phyloP scores from a whole-genome alignment of 2,329 filamentous ascomycete species.

The Phaeoacremonium minimum region DNA sequence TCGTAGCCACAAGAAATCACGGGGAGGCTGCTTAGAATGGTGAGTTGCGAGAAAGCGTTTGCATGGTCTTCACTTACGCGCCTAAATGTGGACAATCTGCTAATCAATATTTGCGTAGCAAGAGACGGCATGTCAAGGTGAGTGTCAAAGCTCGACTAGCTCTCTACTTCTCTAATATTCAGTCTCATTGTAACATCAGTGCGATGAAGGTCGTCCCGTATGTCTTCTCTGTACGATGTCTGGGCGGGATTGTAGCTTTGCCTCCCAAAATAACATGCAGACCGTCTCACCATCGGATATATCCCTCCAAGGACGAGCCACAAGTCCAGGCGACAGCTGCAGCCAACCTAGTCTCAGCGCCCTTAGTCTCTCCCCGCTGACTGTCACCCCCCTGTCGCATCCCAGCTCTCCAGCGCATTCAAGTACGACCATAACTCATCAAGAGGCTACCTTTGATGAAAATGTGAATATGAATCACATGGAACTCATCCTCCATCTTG shows the following conservation, averaged over 20 bases:
- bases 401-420: not conserved
- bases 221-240: not conserved
- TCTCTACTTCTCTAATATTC: not conserved
- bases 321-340: not conserved
- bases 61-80: not conserved
- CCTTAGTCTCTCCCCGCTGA: not conserved
- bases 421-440: not conserved
- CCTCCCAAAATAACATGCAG: not conserved
- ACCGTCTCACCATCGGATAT: not conserved
- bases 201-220: not conserved
- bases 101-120: not conserved
- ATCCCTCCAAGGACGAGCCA: not conserved
- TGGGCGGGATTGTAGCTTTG: not conserved
- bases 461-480: constrained; percentile 3
- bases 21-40: not conserved
- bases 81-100: too few species aligned
- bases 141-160: not conserved
- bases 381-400: not conserved
- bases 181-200: not conserved
- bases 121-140: not conserved
- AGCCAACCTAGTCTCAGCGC: not conserved
- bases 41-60: not conserved
- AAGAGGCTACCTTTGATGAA: not conserved
- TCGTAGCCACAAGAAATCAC: not conserved
- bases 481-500: constrained; percentile 2